Percentiles rank a stretch among this genome's conserved stretches.
Evolutionary conservation across 2,329 filamentous ascomycete species (phyloP).

Genomic region (Aspergillus calidoustus): DNA sequence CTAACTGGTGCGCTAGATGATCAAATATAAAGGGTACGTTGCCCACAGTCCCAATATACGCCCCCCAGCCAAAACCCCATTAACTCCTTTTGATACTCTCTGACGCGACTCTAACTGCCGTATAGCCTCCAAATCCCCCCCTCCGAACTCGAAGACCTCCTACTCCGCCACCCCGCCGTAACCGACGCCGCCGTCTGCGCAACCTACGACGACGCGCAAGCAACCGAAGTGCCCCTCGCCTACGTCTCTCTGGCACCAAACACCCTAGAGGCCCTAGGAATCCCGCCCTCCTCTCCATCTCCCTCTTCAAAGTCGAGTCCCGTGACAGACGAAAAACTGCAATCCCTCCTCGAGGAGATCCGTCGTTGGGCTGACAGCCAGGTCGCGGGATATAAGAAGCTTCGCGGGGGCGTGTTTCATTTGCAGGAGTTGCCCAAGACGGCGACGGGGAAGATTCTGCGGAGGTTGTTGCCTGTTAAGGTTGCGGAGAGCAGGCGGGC

Average conservation of each 20-base stretch:
- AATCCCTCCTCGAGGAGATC: background rate
- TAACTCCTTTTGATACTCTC: too few species aligned
- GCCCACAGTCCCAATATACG: background rate
- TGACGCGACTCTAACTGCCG: background rate
- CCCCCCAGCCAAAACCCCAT: too few species aligned
- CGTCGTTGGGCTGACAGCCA: background rate
- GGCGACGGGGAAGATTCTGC: constrained; percentile 1
- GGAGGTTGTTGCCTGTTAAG: background rate
- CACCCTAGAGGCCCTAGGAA: background rate
- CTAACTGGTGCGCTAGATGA: constrained; percentile 13
- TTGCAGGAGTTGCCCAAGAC: background rate
- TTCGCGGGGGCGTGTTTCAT: background rate
- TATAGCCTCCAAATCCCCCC: constrained; percentile 27
- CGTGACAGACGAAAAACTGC: background rate
- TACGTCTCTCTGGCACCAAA: constrained; percentile 18
- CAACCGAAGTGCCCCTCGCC: constrained; percentile 28
- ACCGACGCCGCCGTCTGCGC: constrained; percentile 27
- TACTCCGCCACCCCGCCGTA: constrained; percentile 18
- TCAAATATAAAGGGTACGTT: constrained; percentile 26
- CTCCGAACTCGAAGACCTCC: constrained; percentile 16
- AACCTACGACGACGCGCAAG: constrained; percentile 26
- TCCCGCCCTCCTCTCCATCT: too few species aligned
- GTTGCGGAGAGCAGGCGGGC: background rate
- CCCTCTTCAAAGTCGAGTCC: too few species aligned
- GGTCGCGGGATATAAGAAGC: background rate